Conservation (phyloP, 2,329 filamentous ascomycete species). For the Fusarium veterinarium region DNA sequence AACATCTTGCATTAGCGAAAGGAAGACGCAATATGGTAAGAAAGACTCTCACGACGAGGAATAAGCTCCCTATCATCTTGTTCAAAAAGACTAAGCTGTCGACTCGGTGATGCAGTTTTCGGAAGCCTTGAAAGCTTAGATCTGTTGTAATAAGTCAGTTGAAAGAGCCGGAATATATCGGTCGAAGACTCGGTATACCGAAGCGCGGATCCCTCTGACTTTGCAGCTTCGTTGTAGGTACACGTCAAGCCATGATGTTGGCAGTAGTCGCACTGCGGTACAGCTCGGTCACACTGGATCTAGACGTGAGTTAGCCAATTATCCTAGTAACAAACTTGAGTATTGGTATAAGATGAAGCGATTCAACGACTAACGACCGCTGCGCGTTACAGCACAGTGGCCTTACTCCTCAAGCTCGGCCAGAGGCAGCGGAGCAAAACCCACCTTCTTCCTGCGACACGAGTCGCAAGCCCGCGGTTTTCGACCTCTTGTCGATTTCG, state of each 20-base stretch:
- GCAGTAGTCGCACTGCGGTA: constrained; percentile 13
- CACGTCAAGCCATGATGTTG: not conserved
- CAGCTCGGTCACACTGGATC: constrained; percentile 5
- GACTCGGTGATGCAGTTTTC: accelerated
- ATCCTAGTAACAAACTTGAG: accelerated
- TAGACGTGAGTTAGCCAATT: not conserved
- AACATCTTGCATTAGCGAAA: accelerated
- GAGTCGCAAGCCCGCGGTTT: constrained; percentile 12
- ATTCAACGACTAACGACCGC: not conserved
- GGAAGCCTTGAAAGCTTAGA: accelerated
- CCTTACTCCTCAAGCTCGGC: not conserved
- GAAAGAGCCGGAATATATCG: accelerated
- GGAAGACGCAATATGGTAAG: accelerated
- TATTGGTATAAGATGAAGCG: not conserved
- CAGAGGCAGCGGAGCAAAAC: not conserved
- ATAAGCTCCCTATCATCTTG: not conserved
- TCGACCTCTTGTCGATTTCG: not conserved
- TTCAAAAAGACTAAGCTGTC: accelerated
- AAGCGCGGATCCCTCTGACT: not conserved
- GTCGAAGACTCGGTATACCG: not conserved
- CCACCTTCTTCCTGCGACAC: constrained; percentile 8
- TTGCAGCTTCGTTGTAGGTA: not conserved
- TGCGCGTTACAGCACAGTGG: not conserved
- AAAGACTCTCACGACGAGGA: accelerated
- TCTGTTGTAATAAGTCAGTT: not conserved